These are phyloP conservation scores for Pseudogymnoascus sp. DNA, from an alignment of 2,329 filamentous ascomycete genomes.

Conservation along the genomic window DNA sequence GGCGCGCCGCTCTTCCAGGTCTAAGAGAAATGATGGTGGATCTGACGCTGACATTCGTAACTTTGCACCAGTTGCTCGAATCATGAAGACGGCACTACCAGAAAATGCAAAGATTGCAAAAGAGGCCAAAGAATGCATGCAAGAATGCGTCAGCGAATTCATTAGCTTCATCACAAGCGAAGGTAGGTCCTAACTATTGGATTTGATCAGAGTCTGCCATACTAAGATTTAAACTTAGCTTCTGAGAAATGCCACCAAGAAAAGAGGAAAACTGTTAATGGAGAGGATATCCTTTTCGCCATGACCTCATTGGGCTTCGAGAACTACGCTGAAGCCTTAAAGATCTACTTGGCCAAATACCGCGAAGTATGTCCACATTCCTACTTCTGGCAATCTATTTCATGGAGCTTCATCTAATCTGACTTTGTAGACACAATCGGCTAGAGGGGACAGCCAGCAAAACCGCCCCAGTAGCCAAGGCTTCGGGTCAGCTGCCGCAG, in stretches of 20 bases:
- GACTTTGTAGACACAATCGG: constrained; percentile 60
- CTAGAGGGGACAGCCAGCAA: constrained; percentile 48
- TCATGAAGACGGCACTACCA: constrained; percentile 96
- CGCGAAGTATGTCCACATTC: constrained; percentile 67
- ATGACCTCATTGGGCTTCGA: constrained; percentile 99
- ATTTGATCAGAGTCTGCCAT: constrained; percentile 12
- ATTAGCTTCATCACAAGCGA: constrained; percentile 99
- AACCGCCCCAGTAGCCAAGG: constrained; percentile 45
- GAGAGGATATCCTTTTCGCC: constrained; percentile 95
- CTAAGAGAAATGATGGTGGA: constrained; percentile 22
- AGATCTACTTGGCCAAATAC: constrained; percentile 96
- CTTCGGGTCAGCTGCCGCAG: constrained; percentile 36
- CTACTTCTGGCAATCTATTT: constrained; percentile 21
- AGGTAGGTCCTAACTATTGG: constrained; percentile 49
- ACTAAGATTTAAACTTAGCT: constrained; percentile 46
- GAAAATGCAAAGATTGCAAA: constrained; percentile 99
- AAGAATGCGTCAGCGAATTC: constrained; percentile 99
- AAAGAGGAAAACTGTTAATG: constrained; percentile 98
- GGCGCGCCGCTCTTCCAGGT: constrained; percentile 38
- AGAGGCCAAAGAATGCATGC: constrained; percentile 99
- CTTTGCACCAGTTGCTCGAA: constrained; percentile 91
- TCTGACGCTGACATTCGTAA: constrained; percentile 89
- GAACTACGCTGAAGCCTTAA: constrained; percentile 95
- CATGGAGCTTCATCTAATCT: constrained; percentile 29
- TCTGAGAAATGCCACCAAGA: constrained; percentile 99